These are phyloP conservation scores for Macrocybe gigantea DNA, from an alignment of 768 basidiomycete genomes.

Conservation along the genomic window DNA sequence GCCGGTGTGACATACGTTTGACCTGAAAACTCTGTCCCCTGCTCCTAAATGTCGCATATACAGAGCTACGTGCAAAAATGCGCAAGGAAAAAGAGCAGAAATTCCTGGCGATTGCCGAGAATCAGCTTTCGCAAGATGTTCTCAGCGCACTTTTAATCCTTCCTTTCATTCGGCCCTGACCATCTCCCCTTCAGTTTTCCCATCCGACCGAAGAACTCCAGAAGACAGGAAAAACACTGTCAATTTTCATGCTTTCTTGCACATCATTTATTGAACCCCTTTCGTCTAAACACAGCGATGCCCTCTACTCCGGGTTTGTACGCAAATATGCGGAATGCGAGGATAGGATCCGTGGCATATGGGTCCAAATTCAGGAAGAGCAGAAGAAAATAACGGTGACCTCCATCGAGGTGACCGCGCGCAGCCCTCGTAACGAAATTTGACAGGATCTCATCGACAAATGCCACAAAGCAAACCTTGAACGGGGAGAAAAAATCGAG, in stretches of 20 bases:
- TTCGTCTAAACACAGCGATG: conserved; percentile 9
- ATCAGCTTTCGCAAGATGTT: conserved; percentile 15
- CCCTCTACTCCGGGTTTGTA: conserved; percentile 13
- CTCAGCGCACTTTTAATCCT: neutral
- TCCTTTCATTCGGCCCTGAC: neutral
- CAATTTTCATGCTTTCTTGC: neutral
- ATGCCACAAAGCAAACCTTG: conserved; percentile 5
- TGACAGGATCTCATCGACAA: conserved; percentile 6
- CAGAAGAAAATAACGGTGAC: conserved; percentile 15
- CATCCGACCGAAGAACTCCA: conserved; percentile 10
- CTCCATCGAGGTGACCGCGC: neutral
- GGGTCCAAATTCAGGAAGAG: conserved; percentile 15
- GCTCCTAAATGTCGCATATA: neutral
- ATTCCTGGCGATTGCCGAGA: conserved; percentile 12
- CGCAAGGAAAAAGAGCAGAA: conserved; percentile 14
- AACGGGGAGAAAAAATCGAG: conserved; percentile 9
- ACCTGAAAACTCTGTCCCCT: neutral
- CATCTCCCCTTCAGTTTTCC: conserved; percentile 4
- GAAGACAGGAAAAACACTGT: conserved; percentile 9
- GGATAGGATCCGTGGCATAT: conserved; percentile 16
- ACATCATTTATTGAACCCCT: neutral
- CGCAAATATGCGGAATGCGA: conserved; percentile 18
- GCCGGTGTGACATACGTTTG: conserved; percentile 7
- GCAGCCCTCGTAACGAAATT: neutral
- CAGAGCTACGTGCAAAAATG: conserved; percentile 13